These are phyloP conservation scores for Gracilaria gracilis DNA, from an alignment of 23 red algal species.

Conservation along the genomic window DNA sequence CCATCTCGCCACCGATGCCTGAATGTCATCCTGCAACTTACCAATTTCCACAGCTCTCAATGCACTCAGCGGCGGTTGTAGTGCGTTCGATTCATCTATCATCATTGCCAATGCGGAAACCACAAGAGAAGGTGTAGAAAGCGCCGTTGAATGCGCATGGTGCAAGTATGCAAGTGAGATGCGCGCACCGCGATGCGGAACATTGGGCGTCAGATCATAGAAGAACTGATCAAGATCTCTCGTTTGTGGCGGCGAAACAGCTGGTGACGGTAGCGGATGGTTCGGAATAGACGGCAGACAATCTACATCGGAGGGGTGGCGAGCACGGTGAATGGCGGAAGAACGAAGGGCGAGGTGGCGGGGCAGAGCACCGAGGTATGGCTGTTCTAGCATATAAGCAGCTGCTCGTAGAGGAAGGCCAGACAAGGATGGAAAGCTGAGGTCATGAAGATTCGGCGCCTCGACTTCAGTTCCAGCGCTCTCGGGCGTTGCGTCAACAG, in stretches of 20 bases:
- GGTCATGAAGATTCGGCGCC: constrained; percentile 10
- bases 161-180: constrained; percentile 27
- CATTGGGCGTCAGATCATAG: background rate
- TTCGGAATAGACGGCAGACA: constrained; percentile 13
- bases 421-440: constrained; percentile 1
- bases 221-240: constrained; percentile 36
- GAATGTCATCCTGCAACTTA: background rate
- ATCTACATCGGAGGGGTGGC: background rate
- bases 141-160: constrained; percentile 18
- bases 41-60: background rate
- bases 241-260: background rate
- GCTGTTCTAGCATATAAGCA: constrained; percentile 11
- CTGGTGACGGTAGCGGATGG: constrained; percentile 3
- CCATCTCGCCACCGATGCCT: constrained; percentile 37
- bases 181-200: background rate
- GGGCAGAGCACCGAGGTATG: background rate
- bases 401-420: constrained; percentile 6
- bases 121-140: constrained; percentile 21
- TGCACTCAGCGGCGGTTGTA: constrained; percentile 13
- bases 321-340: constrained; percentile 7
- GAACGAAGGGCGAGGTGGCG: constrained; percentile 13
- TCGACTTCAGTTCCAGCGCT: background rate
- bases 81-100: constrained; percentile 12
- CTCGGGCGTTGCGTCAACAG: background rate
- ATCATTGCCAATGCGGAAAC: background rate